Evolutionary conservation across 371 early-diverging fungal genomes (phyloP).

Genomic region (Mortierella sp.): DNA sequence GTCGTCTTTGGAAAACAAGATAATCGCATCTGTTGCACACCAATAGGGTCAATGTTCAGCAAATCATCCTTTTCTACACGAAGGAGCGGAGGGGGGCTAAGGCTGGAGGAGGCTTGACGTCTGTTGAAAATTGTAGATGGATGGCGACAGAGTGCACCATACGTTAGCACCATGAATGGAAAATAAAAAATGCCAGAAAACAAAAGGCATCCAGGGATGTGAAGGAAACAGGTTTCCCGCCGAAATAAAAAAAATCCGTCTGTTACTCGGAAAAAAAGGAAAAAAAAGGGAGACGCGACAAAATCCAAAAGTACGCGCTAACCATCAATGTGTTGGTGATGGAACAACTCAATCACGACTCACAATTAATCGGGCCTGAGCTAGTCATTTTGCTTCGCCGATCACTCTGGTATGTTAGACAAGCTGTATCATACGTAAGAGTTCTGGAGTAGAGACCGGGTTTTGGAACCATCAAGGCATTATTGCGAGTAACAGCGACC

Average conservation of each 20-base stretch:
- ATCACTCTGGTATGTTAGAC: not conserved
- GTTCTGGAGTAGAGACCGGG: not conserved
- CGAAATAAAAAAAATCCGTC: not conserved
- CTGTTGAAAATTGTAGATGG: slow-evolving; percentile 1
- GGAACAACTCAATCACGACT: not conserved
- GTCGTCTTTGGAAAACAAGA: slow-evolving; percentile 1
- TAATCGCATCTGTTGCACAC: not conserved
- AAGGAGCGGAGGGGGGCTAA: not conserved
- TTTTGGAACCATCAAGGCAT: not conserved
- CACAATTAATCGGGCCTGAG: not conserved
- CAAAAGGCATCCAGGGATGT: not conserved
- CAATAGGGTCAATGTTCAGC: not conserved
- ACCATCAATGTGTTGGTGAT: not conserved
- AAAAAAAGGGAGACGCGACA: not conserved
- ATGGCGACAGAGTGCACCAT: slow-evolving; percentile 30
- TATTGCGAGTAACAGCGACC: no score
- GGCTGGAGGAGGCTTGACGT: not conserved
- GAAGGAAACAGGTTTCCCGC: not conserved
- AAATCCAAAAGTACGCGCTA: not conserved
- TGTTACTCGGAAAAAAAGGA: not conserved
- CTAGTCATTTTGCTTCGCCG: not conserved
- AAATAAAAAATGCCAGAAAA: slow-evolving; percentile 10
- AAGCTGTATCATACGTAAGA: no score
- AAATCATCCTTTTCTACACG: not conserved
- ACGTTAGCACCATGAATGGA: not conserved